Percentiles rank a stretch among this genome's conserved stretches.
These are phyloP conservation scores for Paratrypanosoma confusum DNA, from an alignment of 208 protist genomes.

Conservation along the genomic window DNA sequence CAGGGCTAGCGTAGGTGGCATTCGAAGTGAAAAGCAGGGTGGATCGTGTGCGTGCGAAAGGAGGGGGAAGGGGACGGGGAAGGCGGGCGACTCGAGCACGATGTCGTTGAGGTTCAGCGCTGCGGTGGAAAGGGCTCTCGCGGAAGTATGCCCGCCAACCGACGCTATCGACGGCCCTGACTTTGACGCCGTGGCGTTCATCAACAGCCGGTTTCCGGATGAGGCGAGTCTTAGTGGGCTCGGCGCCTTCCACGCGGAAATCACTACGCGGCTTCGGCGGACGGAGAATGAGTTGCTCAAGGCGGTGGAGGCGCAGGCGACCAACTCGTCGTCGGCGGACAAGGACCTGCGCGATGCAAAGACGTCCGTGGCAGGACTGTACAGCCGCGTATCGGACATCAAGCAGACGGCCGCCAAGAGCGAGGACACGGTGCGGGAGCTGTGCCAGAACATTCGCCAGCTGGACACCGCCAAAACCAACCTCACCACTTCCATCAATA, in stretches of 20 bases:
- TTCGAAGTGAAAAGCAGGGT: too few relatives aligned
- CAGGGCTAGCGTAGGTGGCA: too few relatives aligned
- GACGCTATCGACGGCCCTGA: slow-evolving; percentile 69
- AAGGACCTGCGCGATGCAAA: slow-evolving; percentile 80
- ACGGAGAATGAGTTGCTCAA: slow-evolving; percentile 86
- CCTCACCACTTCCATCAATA: slow-evolving; percentile 85
- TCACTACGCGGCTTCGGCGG: slow-evolving; percentile 67
- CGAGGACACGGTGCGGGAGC: slow-evolving; percentile 88
- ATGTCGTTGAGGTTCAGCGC: slow-evolving; percentile 52
- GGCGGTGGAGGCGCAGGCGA: slow-evolving; percentile 85
- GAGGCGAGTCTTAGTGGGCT: slow-evolving; percentile 79
- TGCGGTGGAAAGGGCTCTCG: slow-evolving; percentile 67
- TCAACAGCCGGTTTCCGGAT: slow-evolving; percentile 89
- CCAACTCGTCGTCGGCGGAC: slow-evolving; percentile 44
- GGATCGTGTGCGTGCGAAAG: too few relatives aligned
- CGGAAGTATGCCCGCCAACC: slow-evolving; percentile 59
- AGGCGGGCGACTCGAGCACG: too few relatives aligned
- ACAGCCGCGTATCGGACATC: slow-evolving; percentile 84
- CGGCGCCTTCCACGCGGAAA: slow-evolving; percentile 69
- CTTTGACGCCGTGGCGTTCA: slow-evolving; percentile 90
- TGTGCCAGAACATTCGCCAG: slow-evolving; percentile 90
- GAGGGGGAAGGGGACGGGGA: too few relatives aligned
- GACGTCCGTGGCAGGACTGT: slow-evolving; percentile 75
- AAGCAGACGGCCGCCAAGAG: slow-evolving; percentile 84
- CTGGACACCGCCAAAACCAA: slow-evolving; percentile 94